phyloP scores from a whole-genome alignment of 2,329 filamentous ascomycete genomes.

The Raffaelea albimanens region DNA sequence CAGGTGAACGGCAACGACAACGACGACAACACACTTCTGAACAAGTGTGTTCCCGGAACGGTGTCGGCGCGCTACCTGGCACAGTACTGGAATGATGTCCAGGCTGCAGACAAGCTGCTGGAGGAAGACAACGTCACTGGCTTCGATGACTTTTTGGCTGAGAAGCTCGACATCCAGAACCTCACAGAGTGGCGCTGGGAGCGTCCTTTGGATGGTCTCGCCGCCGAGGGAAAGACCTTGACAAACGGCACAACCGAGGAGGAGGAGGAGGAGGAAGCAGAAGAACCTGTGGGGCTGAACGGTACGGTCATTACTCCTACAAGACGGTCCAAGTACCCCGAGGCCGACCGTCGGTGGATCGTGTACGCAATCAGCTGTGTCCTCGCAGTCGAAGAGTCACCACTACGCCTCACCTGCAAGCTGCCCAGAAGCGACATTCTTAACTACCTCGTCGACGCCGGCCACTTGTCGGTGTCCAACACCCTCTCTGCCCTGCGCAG shows the following conservation, averaged over 20 bases:
- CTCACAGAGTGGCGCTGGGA: conserved; percentile 12
- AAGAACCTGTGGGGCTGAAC: conserved; percentile 30
- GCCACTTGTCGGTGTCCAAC: conserved; percentile 51
- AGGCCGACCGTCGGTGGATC: conserved; percentile 57
- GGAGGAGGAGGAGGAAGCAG: conserved; percentile 36
- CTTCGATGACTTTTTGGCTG: conserved; percentile 32
- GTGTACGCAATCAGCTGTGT: conserved; percentile 53
- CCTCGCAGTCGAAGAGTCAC: conserved; percentile 23
- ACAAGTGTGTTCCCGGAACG: conserved; percentile 33
- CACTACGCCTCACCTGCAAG: conserved; percentile 25
- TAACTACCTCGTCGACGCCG: conserved; percentile 50
- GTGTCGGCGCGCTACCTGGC: conserved; percentile 39
- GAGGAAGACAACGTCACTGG: conserved; percentile 32
- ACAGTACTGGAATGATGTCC: conserved; percentile 32
- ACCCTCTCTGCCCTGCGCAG: conserved; percentile 47
- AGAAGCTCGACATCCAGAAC: conserved; percentile 34
- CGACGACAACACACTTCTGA: neutral
- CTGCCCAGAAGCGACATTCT: conserved; percentile 44
- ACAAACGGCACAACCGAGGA: conserved; percentile 5
- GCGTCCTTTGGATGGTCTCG: conserved; percentile 16
- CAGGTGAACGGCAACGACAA: conserved; percentile 10
- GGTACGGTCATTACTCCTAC: neutral
- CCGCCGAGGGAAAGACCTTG: neutral
- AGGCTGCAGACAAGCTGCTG: conserved; percentile 38
- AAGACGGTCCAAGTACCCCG: conserved; percentile 30